Base-by-base conservation (phyloP, 805 yeast species). In the Hemisphaericaspora nanyangensis region DNA sequence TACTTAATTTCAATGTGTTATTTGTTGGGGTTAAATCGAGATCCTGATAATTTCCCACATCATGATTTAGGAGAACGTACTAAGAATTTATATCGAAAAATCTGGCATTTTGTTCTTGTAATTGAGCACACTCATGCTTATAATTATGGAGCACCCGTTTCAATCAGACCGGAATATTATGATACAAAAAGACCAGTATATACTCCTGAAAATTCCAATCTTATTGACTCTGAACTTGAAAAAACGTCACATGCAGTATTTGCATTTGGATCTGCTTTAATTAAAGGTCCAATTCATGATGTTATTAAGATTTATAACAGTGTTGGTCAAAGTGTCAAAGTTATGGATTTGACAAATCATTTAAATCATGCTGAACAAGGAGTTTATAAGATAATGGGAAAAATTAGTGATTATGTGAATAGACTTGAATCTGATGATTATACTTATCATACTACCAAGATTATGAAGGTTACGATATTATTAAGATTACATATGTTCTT, bases 171-270 rank as follows among this genome's bases (percentile, higher is more conserved):
- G 2, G 62, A 63, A 15, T 58, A 58, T 34, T 78, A 55, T 46
- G 82, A 78, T 49, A 76, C 83, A 0, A 51, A 60, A 42, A 42
- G 69, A 1, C 72, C 72, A 0, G 52, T 40, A 33, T 56, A 44
- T 31, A 41, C 43, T 2, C 46, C 65, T 58, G 79, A 68, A 4
- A 55, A 54, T 17, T 51, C 60, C 6, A 69, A 67, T 37, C 51
- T 58, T 10, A 18, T 25, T 3, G 68, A 70, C 47, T 46, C 58
- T 11, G 61, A 55, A 6, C 38, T 60, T 27, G 80, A 77, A 37
- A 46, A 54, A 17, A 56, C 72, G 1, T 48, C 62, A 4, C 44
- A 58, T 6, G 52, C 60, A 2, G 59, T 61, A 35, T 45, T 48
- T 7, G 57, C 62, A 13, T 47, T 62, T 27, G 48, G 55, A 5